phyloP scores from a whole-genome alignment of 2,329 filamentous ascomycete genomes.

The Alternaria triticimaculans region DNA sequence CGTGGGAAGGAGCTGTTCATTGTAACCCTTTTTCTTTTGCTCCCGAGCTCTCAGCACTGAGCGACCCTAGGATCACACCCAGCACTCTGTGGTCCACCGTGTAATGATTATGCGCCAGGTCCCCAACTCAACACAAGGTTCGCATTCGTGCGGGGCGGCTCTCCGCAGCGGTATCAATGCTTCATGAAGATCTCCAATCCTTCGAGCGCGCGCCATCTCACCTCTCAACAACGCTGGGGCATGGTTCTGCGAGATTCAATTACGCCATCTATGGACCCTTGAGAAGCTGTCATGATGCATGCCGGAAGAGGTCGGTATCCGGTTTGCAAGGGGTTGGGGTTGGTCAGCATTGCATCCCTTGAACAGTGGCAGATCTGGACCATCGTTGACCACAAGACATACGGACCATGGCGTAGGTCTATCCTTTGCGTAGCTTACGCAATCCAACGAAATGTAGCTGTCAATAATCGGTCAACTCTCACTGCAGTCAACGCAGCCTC shows the following conservation, averaged over 20 bases:
- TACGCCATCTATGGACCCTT: neutral
- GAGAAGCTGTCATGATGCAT: neutral
- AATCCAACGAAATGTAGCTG: neutral
- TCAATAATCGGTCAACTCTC: neutral
- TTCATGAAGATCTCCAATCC: neutral
- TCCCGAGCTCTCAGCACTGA: neutral
- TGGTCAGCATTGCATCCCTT: neutral
- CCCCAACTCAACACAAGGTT: neutral
- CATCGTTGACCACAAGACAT: neutral
- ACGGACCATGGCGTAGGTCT: neutral
- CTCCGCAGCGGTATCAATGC: neutral
- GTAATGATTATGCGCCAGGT: neutral
- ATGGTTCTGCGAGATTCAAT: neutral
- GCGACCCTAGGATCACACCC: neutral
- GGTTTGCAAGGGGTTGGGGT: neutral
- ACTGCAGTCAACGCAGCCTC: neutral
- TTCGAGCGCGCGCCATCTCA: neutral
- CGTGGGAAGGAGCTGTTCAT: conserved; percentile 3
- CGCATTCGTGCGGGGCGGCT: neutral
- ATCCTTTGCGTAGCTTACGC: neutral
- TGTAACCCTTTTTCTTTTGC: neutral
- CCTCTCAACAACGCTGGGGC: neutral
- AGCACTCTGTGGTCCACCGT: neutral
- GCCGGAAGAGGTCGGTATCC: neutral
- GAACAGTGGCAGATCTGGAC: neutral